Base-by-base conservation (phyloP, 495 filamentous ascomycete species). In the Articulospora tetracladia region DNA sequence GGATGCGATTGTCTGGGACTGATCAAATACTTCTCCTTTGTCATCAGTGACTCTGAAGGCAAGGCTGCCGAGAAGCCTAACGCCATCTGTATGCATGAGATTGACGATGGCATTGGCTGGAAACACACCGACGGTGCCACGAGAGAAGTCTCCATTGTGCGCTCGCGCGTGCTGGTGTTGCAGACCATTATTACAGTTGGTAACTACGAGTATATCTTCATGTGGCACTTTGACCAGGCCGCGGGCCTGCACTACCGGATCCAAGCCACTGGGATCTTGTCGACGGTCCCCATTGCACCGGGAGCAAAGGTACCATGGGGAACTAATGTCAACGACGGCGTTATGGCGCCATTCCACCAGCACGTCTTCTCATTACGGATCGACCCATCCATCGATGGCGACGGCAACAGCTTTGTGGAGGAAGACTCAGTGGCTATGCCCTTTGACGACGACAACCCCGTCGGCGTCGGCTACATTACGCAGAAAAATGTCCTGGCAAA, bases 101-200 rank as follows among this genome's bases (percentile, higher is more conserved):
- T 87, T 55, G 86, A 89, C 63, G 78, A 76, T 51, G 89, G 89
- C 17, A 88, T 93, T 34, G 81, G 84, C 3, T 92, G 86, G 82
- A 93, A 93, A 64, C 90, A 93, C 72, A 92, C 87, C 25, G 91
- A 93, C 70, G 89, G 85, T 76, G 82, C 88, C 1, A 91, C 89
- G 13, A 77, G 79, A 36, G 80, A 83, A 0, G 84, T 82, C 2
- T 81, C 85, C 30, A 81, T 90, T 1, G 84, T 81, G 1, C 83
- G 90, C 1, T 79, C 82, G 41, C 80, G 90, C 6, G 86, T 91
- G 68, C 72, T 93, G 0, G 87, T 92, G 7, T 61, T 93, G 28
- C 85, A 86, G 58, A 86, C 86, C 65, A 88, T 90, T 62, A 83
- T 88, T 61, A 91, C 89, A 0, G 79, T 91, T 17, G 84, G 84